A percentile compares a stretch with the other conserved stretches of the same genome.
These are phyloP conservation scores for Tephrocybe sp. DNA, from an alignment of 768 basidiomycete genomes.

Conservation along the genomic window DNA sequence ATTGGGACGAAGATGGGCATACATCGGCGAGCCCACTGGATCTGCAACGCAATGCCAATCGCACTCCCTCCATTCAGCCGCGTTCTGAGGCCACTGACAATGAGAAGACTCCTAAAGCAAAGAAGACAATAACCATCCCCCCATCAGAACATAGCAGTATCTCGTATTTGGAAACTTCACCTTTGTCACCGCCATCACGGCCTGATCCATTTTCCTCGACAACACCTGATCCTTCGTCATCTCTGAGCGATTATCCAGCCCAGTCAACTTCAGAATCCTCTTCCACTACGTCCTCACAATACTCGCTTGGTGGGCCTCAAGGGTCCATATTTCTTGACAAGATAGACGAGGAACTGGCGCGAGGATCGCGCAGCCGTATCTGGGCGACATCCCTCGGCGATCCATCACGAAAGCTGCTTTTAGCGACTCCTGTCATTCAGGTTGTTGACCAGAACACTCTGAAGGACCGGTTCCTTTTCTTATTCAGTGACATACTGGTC, in stretches of 20 bases:
- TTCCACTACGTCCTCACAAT: conserved; percentile 69
- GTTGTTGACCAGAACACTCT: conserved; percentile 92
- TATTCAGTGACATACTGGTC: conserved; percentile 95
- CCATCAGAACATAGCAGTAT: conserved; percentile 19
- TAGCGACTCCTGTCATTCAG: conserved; percentile 87
- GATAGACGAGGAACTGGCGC: conserved; percentile 67
- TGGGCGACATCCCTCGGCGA: conserved; percentile 73
- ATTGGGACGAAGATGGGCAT: conserved; percentile 64
- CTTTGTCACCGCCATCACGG: conserved; percentile 40
- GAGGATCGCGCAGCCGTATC: conserved; percentile 54
- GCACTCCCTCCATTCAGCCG: conserved; percentile 8
- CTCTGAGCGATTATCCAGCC: conserved; percentile 66
- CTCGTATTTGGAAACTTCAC: conserved; percentile 30
- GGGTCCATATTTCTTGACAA: conserved; percentile 60
- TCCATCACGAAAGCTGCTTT: conserved; percentile 80
- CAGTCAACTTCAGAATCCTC: conserved; percentile 71
- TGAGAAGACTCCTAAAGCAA: conserved; percentile 40
- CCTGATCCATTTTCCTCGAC: conserved; percentile 59
- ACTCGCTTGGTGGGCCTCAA: conserved; percentile 47
- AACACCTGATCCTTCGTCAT: conserved; percentile 79
- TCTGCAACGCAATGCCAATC: neutral
- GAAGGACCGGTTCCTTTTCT: conserved; percentile 93
- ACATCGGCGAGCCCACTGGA: conserved; percentile 48
- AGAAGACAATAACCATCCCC: conserved; percentile 26
- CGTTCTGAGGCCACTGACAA: conserved; percentile 28